Percentiles rank a stretch among this genome's conserved stretches.
These are phyloP conservation scores for Aspergillus transmontanensis DNA, from an alignment of 2,329 filamentous ascomycete species.

Conservation along the genomic window DNA sequence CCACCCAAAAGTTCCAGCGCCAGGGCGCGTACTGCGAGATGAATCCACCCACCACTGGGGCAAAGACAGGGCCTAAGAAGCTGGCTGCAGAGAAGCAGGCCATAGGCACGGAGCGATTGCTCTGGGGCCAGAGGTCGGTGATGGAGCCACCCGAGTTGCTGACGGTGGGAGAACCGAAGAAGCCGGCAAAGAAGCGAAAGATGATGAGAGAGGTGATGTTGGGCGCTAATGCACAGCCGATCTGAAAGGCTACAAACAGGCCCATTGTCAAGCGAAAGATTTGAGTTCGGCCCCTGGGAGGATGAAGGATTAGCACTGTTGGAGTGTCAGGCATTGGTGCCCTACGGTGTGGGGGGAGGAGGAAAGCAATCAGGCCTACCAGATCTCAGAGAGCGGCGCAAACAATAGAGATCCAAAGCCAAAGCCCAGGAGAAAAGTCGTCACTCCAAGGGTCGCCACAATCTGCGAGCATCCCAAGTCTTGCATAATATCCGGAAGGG, in stretches of 20 bases:
- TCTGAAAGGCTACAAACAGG: conserved; percentile 3
- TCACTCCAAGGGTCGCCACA: conserved; percentile 2
- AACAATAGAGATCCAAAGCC: conserved; percentile 1
- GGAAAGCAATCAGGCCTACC: background rate
- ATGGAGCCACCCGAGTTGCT: conserved; percentile 62
- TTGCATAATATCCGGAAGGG: background rate
- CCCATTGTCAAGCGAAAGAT: conserved; percentile 4
- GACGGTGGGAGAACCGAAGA: conserved; percentile 60
- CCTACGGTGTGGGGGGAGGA: background rate
- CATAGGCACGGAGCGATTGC: background rate
- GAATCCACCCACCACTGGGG: conserved; percentile 59
- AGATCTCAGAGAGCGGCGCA: conserved; percentile 5
- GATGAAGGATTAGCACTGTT: background rate
- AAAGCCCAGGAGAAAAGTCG: conserved; percentile 6
- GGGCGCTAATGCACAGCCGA: conserved; percentile 6
- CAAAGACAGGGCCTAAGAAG: conserved; percentile 61
- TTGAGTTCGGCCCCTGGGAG: background rate
- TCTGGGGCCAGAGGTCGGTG: conserved; percentile 56
- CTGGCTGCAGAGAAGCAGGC: conserved; percentile 30
- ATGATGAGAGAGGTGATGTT: conserved; percentile 53
- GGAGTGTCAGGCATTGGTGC: background rate
- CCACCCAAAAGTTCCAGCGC: background rate
- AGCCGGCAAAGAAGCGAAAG: conserved; percentile 64
- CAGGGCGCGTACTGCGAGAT: background rate
- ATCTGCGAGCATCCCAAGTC: conserved; percentile 2